Evolutionary conservation across 345 rosid species (phyloP).

Genomic region (Odontarrhena argentea): DNA sequence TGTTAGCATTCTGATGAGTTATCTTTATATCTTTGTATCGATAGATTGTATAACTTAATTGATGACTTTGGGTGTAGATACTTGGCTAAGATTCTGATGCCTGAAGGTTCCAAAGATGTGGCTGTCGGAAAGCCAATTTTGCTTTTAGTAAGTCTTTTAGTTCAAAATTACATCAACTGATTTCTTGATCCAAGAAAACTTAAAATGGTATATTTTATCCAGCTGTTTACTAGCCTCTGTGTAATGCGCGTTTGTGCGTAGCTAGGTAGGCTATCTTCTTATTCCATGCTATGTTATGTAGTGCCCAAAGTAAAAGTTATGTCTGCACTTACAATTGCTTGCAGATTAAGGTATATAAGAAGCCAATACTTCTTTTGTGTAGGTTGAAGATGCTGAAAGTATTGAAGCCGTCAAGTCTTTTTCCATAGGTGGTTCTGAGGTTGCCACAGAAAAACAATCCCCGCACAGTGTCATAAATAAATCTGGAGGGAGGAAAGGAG

Average conservation of each 20-base stretch:
- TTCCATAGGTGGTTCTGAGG: constrained; percentile 45
- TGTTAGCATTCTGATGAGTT: constrained; percentile 14
- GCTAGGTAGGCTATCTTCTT: constrained; percentile 16
- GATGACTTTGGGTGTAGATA: constrained; percentile 39
- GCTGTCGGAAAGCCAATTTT: constrained; percentile 50
- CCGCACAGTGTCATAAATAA: constrained; percentile 52
- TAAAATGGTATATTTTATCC: constrained; percentile 6
- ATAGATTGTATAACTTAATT: constrained; percentile 21
- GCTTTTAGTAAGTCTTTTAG: constrained; percentile 40
- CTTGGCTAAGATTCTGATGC: constrained; percentile 46
- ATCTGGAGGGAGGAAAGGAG: constrained; percentile 42
- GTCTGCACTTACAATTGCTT: constrained; percentile 23
- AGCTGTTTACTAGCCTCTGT: constrained; percentile 29
- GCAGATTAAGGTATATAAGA: constrained; percentile 25
- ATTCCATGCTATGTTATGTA: constrained; percentile 10
- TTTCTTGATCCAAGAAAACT: constrained; percentile 19
- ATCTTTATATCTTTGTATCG: background rate
- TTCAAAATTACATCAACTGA: constrained; percentile 20
- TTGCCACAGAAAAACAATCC: constrained; percentile 48
- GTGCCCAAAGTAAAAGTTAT: constrained; percentile 20
- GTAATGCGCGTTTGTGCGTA: constrained; percentile 17
- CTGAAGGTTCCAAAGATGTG: constrained; percentile 50
- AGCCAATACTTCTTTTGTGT: constrained; percentile 37
- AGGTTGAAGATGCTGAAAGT: constrained; percentile 89
- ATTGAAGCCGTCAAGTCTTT: constrained; percentile 70